A percentile compares a stretch with the other conserved stretches of the same genome.
phyloP scores from a whole-genome alignment of 768 basidiomycete species.

The Pisolithus tinctorius region DNA sequence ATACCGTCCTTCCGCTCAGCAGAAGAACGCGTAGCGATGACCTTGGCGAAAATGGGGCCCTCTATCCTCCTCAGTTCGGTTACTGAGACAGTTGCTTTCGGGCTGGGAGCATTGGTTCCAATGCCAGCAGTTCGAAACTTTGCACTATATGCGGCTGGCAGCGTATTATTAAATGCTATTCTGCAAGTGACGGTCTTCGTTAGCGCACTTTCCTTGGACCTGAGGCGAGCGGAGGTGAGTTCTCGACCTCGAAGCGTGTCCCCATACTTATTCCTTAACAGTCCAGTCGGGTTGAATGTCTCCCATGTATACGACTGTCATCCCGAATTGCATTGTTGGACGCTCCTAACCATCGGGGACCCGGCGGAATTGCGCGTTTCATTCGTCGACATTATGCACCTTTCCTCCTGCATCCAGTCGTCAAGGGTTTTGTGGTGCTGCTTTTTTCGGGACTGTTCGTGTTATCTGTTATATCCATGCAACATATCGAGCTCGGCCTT shows the following conservation, averaged over 20 bases:
- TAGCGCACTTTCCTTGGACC: conserved; percentile 78
- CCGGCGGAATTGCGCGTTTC: conserved; percentile 70
- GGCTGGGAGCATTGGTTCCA: conserved; percentile 90
- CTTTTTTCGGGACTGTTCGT: conserved; percentile 76
- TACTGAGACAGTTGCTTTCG: conserved; percentile 91
- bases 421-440: conserved; percentile 71
- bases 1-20: conserved; percentile 61
- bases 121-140: conserved; percentile 99
- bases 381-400: conserved; percentile 88
- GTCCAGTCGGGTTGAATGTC: conserved; percentile 85
- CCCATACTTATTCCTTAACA: conserved; percentile 24
- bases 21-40: conserved; percentile 87
- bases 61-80: conserved; percentile 87
- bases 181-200: conserved; percentile 94
- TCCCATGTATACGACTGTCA: conserved; percentile 81
- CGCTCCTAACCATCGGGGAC: conserved; percentile 43
- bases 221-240: conserved; percentile 78
- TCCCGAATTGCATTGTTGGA: conserved; percentile 70
- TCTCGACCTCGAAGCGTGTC: background rate
- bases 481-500: conserved; percentile 85
- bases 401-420: conserved; percentile 65
- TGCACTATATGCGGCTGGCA: conserved; percentile 94
- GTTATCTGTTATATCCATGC: conserved; percentile 85
- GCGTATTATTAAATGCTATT: conserved; percentile 84
- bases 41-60: conserved; percentile 92